Conservation (phyloP, 1,284 basidiomycete genomes). For the Pascua sp. region DNA sequence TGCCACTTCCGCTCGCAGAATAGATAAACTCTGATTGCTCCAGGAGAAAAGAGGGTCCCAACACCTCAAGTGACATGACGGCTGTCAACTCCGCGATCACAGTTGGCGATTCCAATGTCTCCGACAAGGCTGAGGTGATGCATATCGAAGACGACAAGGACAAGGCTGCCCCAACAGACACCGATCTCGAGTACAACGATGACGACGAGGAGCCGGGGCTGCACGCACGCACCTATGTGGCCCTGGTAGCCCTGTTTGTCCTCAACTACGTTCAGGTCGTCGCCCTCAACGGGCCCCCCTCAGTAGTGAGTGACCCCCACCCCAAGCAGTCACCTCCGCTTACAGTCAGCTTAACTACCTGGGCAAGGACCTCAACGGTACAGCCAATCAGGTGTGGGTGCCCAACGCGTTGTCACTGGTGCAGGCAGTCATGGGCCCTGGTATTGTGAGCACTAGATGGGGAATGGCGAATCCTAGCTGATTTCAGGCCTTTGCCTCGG, state of each 20-base stretch:
- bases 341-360: slow-evolving; percentile 1
- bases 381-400: neutral
- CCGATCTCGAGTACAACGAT: neutral
- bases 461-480: neutral
- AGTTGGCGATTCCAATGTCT: too few relatives aligned
- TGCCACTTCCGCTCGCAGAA: too few relatives aligned
- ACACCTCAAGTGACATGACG: too few relatives aligned
- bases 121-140: too few relatives aligned
- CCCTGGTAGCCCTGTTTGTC: neutral
- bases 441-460: neutral
- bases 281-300: neutral
- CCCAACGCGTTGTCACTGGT: slow-evolving; percentile 2
- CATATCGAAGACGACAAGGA: too few relatives aligned
- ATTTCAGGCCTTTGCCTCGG: slow-evolving; percentile 6
- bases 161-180: too few relatives aligned
- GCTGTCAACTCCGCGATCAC: too few relatives aligned
- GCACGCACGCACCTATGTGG: neutral
- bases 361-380: neutral
- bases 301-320: neutral
- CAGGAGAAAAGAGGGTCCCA: too few relatives aligned
- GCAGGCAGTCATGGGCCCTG: neutral
- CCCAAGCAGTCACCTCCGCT: too few relatives aligned
- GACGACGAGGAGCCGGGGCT: neutral
- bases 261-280: slow-evolving; percentile 1
- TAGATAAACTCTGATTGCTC: too few relatives aligned